Percentiles rank a stretch among this genome's conserved stretches.
Evolutionary conservation across 2,329 filamentous ascomycete species (phyloP).

Genomic region (Akanthomyces uredinophilus): DNA sequence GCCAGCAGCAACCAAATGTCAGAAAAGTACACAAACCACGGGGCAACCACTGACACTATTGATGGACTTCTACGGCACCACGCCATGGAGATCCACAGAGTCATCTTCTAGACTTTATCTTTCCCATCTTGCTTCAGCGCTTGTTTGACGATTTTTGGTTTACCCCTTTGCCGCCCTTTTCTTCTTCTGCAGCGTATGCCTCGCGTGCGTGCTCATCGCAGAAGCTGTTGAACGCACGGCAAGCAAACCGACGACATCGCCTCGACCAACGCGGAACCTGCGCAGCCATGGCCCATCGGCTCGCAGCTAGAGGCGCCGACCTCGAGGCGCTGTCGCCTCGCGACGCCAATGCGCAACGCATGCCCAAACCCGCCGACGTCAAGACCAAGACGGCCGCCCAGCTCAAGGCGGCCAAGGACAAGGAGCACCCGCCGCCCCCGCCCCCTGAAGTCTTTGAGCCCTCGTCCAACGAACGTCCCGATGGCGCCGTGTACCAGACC

Average conservation of each 20-base stretch:
- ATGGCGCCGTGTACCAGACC: conserved; percentile 68
- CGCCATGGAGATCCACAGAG: conserved; percentile 3
- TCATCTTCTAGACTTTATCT: conserved; percentile 14
- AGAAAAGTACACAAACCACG: conserved; percentile 33
- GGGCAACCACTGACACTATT: conserved; percentile 12
- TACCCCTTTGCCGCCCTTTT: background rate
- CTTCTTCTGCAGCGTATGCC: background rate
- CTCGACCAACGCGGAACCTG: background rate
- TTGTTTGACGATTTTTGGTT: conserved; percentile 8
- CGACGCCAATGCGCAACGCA: conserved; percentile 57
- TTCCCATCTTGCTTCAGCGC: conserved; percentile 9
- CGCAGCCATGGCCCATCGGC: conserved; percentile 41
- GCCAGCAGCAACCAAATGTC: conserved; percentile 28
- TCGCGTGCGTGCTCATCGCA: background rate
- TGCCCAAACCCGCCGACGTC: conserved; percentile 43
- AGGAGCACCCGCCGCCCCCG: conserved; percentile 62
- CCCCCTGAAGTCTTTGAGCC: conserved; percentile 56
- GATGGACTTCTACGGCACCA: conserved; percentile 2
- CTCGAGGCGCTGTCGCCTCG: conserved; percentile 61
- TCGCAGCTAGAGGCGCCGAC: conserved; percentile 47
- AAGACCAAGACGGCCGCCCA: conserved; percentile 49
- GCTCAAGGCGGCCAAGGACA: conserved; percentile 54
- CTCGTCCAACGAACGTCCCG: conserved; percentile 61
- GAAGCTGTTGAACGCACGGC: background rate
- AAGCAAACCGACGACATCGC: background rate